These are phyloP conservation scores for Halophytophthora batemanensis DNA, from an alignment of 352 stramenopile species.

Conservation along the genomic window DNA sequence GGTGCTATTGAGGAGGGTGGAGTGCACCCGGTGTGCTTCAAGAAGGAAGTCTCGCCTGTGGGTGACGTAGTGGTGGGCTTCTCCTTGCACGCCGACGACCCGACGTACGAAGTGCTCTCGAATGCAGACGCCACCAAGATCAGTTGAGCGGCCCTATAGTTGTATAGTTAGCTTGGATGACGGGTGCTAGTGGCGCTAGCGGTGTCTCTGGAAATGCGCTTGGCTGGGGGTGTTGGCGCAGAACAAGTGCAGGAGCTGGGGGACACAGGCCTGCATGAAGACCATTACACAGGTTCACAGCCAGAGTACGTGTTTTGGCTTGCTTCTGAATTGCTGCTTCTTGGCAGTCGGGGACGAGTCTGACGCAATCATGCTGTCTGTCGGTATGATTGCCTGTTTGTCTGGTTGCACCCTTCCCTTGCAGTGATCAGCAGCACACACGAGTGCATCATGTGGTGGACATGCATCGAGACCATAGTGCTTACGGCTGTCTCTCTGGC, in stretches of 20 bases:
- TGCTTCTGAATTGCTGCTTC: neutral
- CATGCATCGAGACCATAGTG: slow-evolving; percentile 71
- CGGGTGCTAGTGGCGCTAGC: neutral
- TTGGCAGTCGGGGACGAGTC: neutral
- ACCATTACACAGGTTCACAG: slow-evolving; percentile 78
- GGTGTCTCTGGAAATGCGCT: neutral
- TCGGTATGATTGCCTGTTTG: neutral
- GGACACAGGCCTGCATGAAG: slow-evolving; percentile 86
- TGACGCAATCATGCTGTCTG: neutral
- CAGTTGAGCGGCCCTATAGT: slow-evolving; percentile 63
- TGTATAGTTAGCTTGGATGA: neutral
- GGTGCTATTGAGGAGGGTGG: slow-evolving; percentile 55
- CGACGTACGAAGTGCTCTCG: slow-evolving; percentile 80
- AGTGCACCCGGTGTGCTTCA: slow-evolving; percentile 72
- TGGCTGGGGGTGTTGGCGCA: slow-evolving; percentile 13
- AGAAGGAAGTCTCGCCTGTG: slow-evolving; percentile 52
- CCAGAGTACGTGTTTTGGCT: slow-evolving; percentile 35
- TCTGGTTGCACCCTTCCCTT: too few relatives aligned
- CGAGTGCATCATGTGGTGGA: slow-evolving; percentile 82
- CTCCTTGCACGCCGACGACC: slow-evolving; percentile 85
- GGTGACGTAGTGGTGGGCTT: slow-evolving; percentile 80
- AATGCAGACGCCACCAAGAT: slow-evolving; percentile 88
- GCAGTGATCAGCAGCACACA: slow-evolving; percentile 87
- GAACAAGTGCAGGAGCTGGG: slow-evolving; percentile 86
- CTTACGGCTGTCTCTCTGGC: slow-evolving; percentile 66